Evolutionary conservation across 2,329 filamentous ascomycete genomes (phyloP).

Genomic region (Sclerotinia sclerotiorum): DNA sequence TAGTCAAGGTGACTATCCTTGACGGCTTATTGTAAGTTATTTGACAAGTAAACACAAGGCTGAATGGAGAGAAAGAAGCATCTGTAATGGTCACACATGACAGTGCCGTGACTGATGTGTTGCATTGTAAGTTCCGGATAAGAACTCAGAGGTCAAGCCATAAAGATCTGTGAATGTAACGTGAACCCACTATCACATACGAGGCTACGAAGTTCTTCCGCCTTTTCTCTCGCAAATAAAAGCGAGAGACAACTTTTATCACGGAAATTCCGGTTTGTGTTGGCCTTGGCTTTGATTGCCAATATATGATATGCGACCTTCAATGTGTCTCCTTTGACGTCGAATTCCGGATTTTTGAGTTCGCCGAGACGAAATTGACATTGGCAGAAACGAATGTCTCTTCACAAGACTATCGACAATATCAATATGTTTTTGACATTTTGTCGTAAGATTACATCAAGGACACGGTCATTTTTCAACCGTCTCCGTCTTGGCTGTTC

Average conservation of each 20-base stretch:
- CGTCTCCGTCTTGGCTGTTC: constrained; percentile 3
- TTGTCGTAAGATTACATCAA: neutral
- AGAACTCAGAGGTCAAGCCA: neutral
- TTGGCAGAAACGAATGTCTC: constrained; percentile 5
- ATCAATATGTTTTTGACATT: too few relatives aligned
- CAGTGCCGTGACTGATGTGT: constrained; percentile 1
- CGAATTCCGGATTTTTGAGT: constrained; percentile 1
- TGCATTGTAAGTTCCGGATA: constrained; percentile 7
- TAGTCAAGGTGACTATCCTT: constrained; percentile 6
- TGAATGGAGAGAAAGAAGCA: neutral
- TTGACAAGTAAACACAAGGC: constrained; percentile 12
- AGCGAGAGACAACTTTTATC: neutral
- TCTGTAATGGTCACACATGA: neutral
- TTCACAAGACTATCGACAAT: neutral
- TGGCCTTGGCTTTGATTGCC: constrained; percentile 2
- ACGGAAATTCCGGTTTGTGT: neutral
- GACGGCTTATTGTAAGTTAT: constrained; percentile 2
- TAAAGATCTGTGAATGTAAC: constrained; percentile 2
- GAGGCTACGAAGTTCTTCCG: constrained; percentile 12
- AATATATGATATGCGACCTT: constrained; percentile 9
- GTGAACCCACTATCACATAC: constrained; percentile 4
- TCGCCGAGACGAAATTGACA: neutral
- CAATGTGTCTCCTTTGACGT: neutral
- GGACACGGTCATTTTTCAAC: neutral
- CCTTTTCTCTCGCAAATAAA: neutral